Base-by-base conservation (phyloP, 345 rosid species). In the Linum usitatissimum region DNA sequence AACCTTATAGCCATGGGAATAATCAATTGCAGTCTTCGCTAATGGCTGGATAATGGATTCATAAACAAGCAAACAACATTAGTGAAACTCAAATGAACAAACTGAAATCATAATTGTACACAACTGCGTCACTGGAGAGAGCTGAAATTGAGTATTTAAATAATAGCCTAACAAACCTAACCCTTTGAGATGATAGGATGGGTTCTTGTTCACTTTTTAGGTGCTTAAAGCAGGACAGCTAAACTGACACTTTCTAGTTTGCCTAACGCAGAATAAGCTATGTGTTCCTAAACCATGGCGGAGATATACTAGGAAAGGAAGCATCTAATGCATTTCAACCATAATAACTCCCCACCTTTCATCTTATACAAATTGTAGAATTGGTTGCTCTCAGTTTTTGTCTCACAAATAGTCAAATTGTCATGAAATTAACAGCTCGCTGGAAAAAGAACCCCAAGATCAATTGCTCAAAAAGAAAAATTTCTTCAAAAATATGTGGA, bases 1-100 rank as follows among this genome's bases (percentile, higher is more conserved):
- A 18, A 74, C 75, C 73, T 72, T 76, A 66, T 53, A 66, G 42
- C 75, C 75, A 72, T 53, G 74, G 68, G 78, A 68, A 69, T 61
- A 64, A 67, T 55, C 59, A 48, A 69, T 15, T 62, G 67, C 17
- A 6, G 70, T 76, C 70, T 73, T 75, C 57, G 63, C 68, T 30
- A 18, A 18, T 56, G 78, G 73, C 92, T 86, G 77, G 55, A 65
- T 38, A 59, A 70, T 62, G 21, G 61, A 59, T 34, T 5, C 38
- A 34, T 34, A 34, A 34, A 34, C 38, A 34, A 34, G 38, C 5
- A 34, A 34, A 34, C 38, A 34, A 4, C 38, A 34, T 34, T 34
- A 34, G 6, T 34, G 8, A 34, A 34, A 34, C 38, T 34, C 38
- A 34, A 23, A 34, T 34, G 18, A 59, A 23, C 23, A 66, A 61